A percentile compares a stretch with the other conserved stretches of the same genome.
phyloP scores from a whole-genome alignment of 371 early-diverging fungal genomes.

The Mucor piriformis region DNA sequence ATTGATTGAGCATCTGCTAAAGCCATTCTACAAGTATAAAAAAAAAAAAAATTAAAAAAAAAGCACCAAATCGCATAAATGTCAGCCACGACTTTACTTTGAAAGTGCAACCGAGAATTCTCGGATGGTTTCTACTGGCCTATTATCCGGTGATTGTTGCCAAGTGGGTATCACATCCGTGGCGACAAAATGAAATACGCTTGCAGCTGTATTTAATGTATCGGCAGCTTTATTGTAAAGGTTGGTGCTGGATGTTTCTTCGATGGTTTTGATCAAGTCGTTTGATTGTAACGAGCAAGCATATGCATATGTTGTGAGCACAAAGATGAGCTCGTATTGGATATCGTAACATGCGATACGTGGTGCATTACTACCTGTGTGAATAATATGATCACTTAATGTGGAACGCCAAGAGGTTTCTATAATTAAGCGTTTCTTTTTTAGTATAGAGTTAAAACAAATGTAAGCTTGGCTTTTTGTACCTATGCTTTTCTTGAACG shows the following conservation, averaged over 20 bases:
- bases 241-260: constrained; percentile 5
- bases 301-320: constrained; percentile 62
- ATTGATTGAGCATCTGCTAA: constrained; percentile 55
- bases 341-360: constrained; percentile 57
- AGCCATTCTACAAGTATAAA: constrained; percentile 41
- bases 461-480: too few relatives aligned
- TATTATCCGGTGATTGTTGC: constrained; percentile 34
- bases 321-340: constrained; percentile 64
- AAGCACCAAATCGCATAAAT: neutral
- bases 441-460: too few relatives aligned
- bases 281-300: constrained; percentile 47
- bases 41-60: neutral
- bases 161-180: constrained; percentile 58
- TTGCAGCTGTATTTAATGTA: constrained; percentile 58
- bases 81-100: constrained; percentile 36
- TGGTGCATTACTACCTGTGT: constrained; percentile 62
- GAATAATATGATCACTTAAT: constrained; percentile 53
- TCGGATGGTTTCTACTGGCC: constrained; percentile 50
- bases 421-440: constrained; percentile 17
- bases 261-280: constrained; percentile 23
- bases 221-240: constrained; percentile 54
- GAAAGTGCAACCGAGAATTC: constrained; percentile 53
- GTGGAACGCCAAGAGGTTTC: constrained; percentile 71
- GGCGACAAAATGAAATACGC: constrained; percentile 60
- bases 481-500: constrained; percentile 43